phyloP scores from a whole-genome alignment of 495 filamentous ascomycete species.

The Aspergillus heteromorphus region DNA sequence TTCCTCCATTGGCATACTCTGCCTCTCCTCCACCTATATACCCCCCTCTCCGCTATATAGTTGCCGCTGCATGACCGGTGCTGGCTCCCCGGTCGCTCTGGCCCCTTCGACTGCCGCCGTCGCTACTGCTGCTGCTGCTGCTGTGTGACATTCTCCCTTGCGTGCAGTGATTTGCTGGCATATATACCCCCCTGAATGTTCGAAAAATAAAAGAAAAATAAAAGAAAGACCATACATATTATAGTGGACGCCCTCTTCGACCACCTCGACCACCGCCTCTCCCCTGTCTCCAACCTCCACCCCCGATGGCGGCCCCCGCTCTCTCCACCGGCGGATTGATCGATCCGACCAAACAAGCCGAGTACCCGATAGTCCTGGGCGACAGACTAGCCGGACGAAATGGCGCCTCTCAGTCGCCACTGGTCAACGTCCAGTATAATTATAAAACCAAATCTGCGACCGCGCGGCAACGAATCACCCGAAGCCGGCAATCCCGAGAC shows the following conservation, averaged over 20 bases:
- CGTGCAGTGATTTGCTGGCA: slow-evolving; percentile 5
- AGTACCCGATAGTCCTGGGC: slow-evolving; percentile 43
- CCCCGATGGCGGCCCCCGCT: slow-evolving; percentile 32
- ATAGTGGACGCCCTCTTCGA: slow-evolving; percentile 2
- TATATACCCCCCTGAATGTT: neutral
- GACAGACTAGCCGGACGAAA: slow-evolving; percentile 31
- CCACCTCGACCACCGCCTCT: neutral
- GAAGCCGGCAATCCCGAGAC: slow-evolving; percentile 31
- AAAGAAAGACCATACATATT: slow-evolving; percentile 4
- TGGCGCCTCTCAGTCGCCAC: slow-evolving; percentile 16
- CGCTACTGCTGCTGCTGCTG: slow-evolving; percentile 2
- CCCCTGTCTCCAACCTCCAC: neutral
- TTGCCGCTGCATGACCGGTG: slow-evolving; percentile 8
- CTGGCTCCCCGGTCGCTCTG: slow-evolving; percentile 3
- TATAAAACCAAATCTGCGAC: slow-evolving; percentile 48
- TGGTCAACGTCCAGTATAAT: slow-evolving; percentile 47
- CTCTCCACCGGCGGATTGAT: slow-evolving; percentile 34
- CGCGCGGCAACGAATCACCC: slow-evolving; percentile 37
- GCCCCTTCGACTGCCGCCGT: neutral
- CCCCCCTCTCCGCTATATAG: neutral
- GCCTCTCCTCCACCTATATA: neutral
- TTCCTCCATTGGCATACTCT: neutral
- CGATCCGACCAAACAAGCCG: slow-evolving; percentile 46
- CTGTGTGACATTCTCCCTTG: slow-evolving; percentile 19
- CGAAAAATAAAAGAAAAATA: no score